Conservation (phyloP, 306 rosid species). For the Aeschynomene evenia region DNA sequence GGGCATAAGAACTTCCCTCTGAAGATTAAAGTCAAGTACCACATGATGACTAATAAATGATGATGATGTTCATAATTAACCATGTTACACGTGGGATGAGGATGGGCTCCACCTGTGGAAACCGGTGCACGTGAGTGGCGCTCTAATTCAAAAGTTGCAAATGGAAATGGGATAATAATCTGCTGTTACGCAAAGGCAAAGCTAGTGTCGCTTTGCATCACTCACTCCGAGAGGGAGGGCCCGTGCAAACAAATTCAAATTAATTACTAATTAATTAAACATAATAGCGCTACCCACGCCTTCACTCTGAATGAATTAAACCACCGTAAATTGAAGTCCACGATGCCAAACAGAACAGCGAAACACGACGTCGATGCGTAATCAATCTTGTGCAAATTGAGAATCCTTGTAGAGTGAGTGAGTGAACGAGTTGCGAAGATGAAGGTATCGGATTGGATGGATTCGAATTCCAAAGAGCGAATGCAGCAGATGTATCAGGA, state of each 20-base stretch:
- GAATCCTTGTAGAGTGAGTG: slow-evolving; percentile 2
- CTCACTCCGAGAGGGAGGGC: neutral
- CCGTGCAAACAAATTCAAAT: slow-evolving; percentile 6
- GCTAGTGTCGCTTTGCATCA: neutral
- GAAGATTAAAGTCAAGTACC: too few species aligned
- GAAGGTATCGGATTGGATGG: slow-evolving; percentile 54
- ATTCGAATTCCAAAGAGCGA: slow-evolving; percentile 55
- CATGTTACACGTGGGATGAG: too few species aligned
- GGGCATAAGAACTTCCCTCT: too few species aligned
- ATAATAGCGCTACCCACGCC: neutral
- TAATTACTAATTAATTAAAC: neutral
- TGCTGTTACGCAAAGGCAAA: neutral
- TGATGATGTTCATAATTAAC: too few species aligned
- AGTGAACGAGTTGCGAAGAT: slow-evolving; percentile 18
- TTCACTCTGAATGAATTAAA: neutral
- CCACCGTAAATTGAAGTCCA: neutral
- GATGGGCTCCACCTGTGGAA: neutral
- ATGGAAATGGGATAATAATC: neutral
- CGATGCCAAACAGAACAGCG: neutral
- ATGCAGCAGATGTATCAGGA: slow-evolving; percentile 57
- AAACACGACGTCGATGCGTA: slow-evolving; percentile 5
- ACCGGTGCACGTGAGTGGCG: neutral
- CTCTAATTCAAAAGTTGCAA: neutral
- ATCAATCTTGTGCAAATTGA: neutral
- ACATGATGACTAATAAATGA: too few species aligned